Evolutionary conservation across 1,139 yeast genomes (phyloP).

Genomic region (Hansenula sp.): DNA sequence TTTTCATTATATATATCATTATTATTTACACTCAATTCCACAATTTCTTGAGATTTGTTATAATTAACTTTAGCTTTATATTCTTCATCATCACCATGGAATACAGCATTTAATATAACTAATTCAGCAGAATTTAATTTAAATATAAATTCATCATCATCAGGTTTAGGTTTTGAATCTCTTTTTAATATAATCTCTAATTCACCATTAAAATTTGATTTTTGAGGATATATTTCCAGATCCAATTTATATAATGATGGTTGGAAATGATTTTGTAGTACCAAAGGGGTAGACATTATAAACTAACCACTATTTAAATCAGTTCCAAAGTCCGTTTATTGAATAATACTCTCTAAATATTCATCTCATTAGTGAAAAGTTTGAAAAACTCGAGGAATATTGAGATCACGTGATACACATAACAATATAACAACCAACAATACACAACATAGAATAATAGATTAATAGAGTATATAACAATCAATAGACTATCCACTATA

Average conservation of each 20-base stretch:
- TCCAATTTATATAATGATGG: conserved; percentile 43
- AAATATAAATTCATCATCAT: conserved; percentile 25
- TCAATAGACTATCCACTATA: too few species aligned
- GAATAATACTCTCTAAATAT: too few species aligned
- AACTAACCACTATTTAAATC: neutral
- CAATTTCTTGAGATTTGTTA: conserved; percentile 36
- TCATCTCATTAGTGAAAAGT: too few species aligned
- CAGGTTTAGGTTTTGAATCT: conserved; percentile 17
- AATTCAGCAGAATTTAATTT: conserved; percentile 40
- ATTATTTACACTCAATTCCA: conserved; percentile 21
- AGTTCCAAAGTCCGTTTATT: neutral
- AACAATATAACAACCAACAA: too few species aligned
- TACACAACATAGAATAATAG: too few species aligned
- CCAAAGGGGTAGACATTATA: neutral
- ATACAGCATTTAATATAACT: conserved; percentile 29
- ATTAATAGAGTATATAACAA: too few species aligned
- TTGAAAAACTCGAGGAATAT: too few species aligned
- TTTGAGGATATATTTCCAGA: conserved; percentile 41
- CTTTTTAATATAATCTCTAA: conserved; percentile 31
- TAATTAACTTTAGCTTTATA: conserved; percentile 29
- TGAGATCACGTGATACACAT: too few species aligned
- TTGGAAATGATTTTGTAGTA: conserved; percentile 28
- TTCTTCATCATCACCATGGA: conserved; percentile 19
- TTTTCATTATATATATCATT: conserved; percentile 9
- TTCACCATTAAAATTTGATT: conserved; percentile 53